A percentile compares a stretch with the other conserved stretches of the same genome.
These are phyloP conservation scores for Malus sieversii DNA, from an alignment of 306 rosid species.

Conservation along the genomic window DNA sequence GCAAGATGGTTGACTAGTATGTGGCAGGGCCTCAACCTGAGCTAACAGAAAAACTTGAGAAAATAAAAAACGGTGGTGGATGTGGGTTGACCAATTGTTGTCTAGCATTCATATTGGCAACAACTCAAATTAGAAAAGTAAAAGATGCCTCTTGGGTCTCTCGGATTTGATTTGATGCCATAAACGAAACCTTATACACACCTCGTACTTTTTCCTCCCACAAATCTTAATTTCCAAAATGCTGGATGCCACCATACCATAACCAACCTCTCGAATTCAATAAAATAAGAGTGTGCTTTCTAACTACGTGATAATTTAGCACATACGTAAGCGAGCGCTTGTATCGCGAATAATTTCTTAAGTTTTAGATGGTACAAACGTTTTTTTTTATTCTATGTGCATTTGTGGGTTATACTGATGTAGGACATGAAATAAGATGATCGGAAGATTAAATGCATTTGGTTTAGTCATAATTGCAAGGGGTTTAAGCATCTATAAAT, in stretches of 20 bases:
- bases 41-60: background rate
- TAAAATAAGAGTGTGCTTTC: too few relatives aligned
- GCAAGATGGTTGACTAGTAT: background rate
- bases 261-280: background rate
- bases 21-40: background rate
- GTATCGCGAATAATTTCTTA: too few relatives aligned
- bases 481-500: too few relatives aligned
- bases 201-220: background rate
- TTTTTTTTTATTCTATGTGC: too few relatives aligned
- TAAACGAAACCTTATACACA: constrained; percentile 27
- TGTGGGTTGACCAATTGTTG: constrained; percentile 11
- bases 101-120: background rate
- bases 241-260: background rate
- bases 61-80: background rate
- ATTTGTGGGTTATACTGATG: too few relatives aligned
- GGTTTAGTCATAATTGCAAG: too few relatives aligned
- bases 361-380: too few relatives aligned
- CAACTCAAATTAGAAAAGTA: background rate
- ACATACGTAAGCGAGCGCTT: too few relatives aligned
- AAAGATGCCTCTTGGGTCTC: constrained; percentile 41
- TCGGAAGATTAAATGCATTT: too few relatives aligned
- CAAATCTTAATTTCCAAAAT: background rate
- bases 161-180: constrained; percentile 41
- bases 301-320: background rate
- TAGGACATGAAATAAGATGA: too few relatives aligned